Conservation (phyloP, 2,329 filamentous ascomycete genomes). For the Aspergillus sp. region DNA sequence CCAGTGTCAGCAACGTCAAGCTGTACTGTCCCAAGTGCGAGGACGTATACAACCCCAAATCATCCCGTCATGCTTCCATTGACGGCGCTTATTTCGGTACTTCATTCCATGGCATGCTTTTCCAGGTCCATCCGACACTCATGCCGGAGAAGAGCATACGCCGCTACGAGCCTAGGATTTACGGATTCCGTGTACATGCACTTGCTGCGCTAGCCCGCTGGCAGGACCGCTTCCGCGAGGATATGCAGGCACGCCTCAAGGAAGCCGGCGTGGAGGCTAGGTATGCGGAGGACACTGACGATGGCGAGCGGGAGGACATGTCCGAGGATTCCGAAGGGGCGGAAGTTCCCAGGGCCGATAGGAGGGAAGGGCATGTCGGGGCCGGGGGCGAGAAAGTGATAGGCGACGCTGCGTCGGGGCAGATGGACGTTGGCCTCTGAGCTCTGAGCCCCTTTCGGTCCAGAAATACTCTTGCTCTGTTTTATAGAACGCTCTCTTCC, state of each 20-base stretch:
- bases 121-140: constrained; percentile 91
- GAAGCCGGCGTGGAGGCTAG: constrained; percentile 62
- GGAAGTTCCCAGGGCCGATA: constrained; percentile 34
- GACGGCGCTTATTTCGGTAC: constrained; percentile 98
- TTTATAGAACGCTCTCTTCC: not conserved
- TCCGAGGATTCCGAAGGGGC: constrained; percentile 32
- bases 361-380: constrained; percentile 6
- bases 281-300: constrained; percentile 62
- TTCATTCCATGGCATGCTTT: constrained; percentile 97
- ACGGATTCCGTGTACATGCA: constrained; percentile 92
- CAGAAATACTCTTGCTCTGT: too few relatives aligned
- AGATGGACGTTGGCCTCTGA: constrained; percentile 30
- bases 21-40: constrained; percentile 96
- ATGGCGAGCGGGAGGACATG: constrained; percentile 53
- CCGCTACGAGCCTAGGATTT: constrained; percentile 81
- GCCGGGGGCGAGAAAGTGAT: constrained; percentile 15
- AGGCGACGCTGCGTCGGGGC: constrained; percentile 24
- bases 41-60: constrained; percentile 98
- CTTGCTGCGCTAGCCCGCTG: constrained; percentile 79
- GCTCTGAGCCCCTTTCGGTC: constrained; percentile 1
- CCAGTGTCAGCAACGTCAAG: constrained; percentile 83
- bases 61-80: constrained; percentile 85
- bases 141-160: constrained; percentile 76
- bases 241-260: constrained; percentile 70
- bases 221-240: constrained; percentile 73